Evolutionary conservation across 805 yeast genomes (phyloP).

Genomic region (Candida pseudoglaebosa): DNA sequence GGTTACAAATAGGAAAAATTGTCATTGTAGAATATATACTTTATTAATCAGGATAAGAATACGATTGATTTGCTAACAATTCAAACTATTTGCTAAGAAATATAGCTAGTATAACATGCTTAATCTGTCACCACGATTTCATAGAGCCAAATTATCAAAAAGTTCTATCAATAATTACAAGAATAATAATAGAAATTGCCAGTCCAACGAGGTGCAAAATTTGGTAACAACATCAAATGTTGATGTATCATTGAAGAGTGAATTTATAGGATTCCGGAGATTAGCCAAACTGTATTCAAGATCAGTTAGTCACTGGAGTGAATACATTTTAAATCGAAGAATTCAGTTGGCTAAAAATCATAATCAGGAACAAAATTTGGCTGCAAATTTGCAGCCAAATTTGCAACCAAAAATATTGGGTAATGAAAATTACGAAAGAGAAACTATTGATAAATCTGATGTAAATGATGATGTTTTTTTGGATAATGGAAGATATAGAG

Average conservation of each 20-base stretch:
- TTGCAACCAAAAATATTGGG: not conserved
- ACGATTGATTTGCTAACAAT: too few species aligned
- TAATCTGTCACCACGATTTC: not conserved
- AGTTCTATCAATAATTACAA: constrained; percentile 1
- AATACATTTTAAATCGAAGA: not conserved
- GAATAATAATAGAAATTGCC: too few species aligned
- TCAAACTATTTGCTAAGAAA: too few species aligned
- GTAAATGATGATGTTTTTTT: too few species aligned
- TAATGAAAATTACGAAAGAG: not conserved
- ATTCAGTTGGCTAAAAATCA: not conserved
- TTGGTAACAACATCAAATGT: not conserved
- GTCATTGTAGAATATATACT: too few species aligned
- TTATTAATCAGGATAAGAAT: too few species aligned
- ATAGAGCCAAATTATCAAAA: not conserved
- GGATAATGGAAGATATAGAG: too few species aligned
- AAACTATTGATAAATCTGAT: not conserved
- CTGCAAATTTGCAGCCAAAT: too few species aligned
- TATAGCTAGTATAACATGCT: not conserved
- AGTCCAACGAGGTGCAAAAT: not conserved
- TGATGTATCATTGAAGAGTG: not conserved
- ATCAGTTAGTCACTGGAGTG: constrained; percentile 2
- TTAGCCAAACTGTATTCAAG: constrained; percentile 4
- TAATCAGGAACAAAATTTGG: too few species aligned
- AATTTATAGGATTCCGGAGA: constrained; percentile 1
- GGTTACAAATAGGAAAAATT: too few species aligned